Evolutionary conservation across 2,329 filamentous ascomycete species (phyloP).

Genomic region (Penicillium sp.): DNA sequence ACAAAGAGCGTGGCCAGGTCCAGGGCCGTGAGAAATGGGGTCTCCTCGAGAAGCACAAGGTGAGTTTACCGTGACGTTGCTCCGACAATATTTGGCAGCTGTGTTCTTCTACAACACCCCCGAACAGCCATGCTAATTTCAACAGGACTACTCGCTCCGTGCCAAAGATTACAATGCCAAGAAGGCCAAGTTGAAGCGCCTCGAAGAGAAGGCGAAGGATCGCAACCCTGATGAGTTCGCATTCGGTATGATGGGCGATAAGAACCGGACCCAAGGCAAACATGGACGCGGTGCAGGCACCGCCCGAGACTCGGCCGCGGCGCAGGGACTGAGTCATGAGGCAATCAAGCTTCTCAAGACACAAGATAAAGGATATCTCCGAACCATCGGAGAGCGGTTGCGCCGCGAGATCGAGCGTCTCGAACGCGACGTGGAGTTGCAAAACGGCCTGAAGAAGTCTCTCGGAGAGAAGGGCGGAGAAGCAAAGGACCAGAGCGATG

Average conservation of each 20-base stretch:
- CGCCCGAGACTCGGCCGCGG: conserved; percentile 42
- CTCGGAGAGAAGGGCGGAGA: conserved; percentile 25
- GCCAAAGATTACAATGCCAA: conserved; percentile 66
- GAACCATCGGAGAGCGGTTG: conserved; percentile 59
- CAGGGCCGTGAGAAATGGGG: conserved; percentile 82
- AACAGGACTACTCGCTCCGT: conserved; percentile 64
- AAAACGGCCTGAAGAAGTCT: conserved; percentile 40
- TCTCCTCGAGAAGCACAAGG: conserved; percentile 94
- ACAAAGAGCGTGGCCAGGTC: conserved; percentile 88
- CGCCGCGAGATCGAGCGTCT: conserved; percentile 56
- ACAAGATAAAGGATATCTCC: conserved; percentile 64
- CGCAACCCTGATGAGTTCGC: conserved; percentile 68
- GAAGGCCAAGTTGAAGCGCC: conserved; percentile 59
- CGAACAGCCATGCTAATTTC: background rate
- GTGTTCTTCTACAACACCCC: background rate
- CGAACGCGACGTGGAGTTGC: conserved; percentile 46
- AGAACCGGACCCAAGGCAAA: conserved; percentile 43
- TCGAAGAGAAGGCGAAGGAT: conserved; percentile 61
- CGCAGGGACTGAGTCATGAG: conserved; percentile 54
- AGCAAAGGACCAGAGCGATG: conserved; percentile 22
- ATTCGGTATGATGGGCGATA: conserved; percentile 63
- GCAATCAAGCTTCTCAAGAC: conserved; percentile 67
- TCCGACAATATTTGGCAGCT: background rate
- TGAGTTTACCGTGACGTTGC: conserved; percentile 31
- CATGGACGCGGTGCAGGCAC: conserved; percentile 39